Evolutionary conservation across 2,329 filamentous ascomycete genomes (phyloP), one percentile per base, ranked within the genome.

Genomic region (Albifimbria verrucaria): DNA sequence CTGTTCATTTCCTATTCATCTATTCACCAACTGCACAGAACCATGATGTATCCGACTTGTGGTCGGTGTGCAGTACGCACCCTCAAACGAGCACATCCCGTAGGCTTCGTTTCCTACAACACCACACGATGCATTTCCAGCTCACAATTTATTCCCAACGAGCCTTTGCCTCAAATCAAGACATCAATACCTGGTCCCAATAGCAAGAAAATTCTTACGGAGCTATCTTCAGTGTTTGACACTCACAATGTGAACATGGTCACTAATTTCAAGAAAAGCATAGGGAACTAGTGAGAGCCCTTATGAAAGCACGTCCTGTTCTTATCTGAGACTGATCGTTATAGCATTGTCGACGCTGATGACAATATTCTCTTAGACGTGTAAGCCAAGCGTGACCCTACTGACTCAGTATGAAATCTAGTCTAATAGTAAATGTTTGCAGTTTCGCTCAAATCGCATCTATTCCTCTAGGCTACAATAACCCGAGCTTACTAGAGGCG

Each of bases 401-500:
- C 39, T 50, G n/a, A 26, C 49, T 45, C 22, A 17, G 4, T 18
- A 36, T 48, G 20, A 44, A 36, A 39, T 45, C 18, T n/a, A 22
- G 23, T 12, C 15, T 12, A 15, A 51, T 32, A n/a, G 4, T 12
- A 9, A 10, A 15, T 4, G 11, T 17, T 9, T n/a, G 11, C 61
- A 88, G 85, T 52, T 92, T 92, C 68, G 89, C 91, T 46, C 91
- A 96, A 73, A 96, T 96, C 65, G 91, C 91, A 57, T 94, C 90
- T 36, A 96, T 96, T 64, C 89, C 91, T 9, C 79, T 96, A 43
- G 91, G 91, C 56, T 96, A 96, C 82, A 95, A 92, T 81, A 95
- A 96, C 76, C 86, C 89, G 6, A 74, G 79, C 57, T 80, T 96
- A 57, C 76, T 82, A 59, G 77, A 83, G 61, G 84, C 85, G 32